Evolutionary conservation across 1,284 basidiomycete genomes (phyloP), one percentile per base, ranked within the genome.

Genomic region (Tilletia walkeri): DNA sequence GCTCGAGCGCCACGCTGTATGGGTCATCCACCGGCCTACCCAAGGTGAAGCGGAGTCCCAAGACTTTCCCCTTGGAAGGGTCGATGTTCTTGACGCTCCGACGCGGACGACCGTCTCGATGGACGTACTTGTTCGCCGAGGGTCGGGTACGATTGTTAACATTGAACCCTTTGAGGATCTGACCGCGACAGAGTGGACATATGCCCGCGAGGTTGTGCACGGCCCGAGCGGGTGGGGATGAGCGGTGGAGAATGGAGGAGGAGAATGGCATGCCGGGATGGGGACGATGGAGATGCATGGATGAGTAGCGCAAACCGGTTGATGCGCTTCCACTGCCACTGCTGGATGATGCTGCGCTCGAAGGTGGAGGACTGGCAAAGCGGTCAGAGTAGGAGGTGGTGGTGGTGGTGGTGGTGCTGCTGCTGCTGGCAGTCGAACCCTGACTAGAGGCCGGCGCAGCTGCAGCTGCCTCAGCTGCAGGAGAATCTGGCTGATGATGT

Each of bases 11-110:
- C 34, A 63, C 59, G 36, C 59, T 41, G 38, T 10, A 16, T 3
- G 59, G 59, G 38, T 63, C 59, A 18, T 63, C 59, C 34, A 39
- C 59, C 36, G 59, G 59, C 6, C 59, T 39, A n/a, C 59, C 59
- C 34, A 63, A 20, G 36, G 38, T 63, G 14, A 63, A 36, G 3
- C 59, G 34, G 3, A 63, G 38, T 7, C 59, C 59, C 14, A 63
- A 18, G 9, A 63, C 38, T 20, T 63, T 63, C 3, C 59, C 59
- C 34, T 63, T 63, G 9, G 18, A 41, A 6, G 30, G 59, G n/a
- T 38, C 36, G 2, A 63, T 41, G n/a, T 63, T 41, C 12, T 63
- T 63, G 30, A 41, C 59, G 59, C 59, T 41, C 30, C 59, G 59
- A 38, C 59, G 59, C 18, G 59, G 59, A 9, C 36, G 30, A 4